These are phyloP conservation scores for Earliella scabrosa DNA, from an alignment of 1,284 basidiomycete genomes.

Conservation along the genomic window DNA sequence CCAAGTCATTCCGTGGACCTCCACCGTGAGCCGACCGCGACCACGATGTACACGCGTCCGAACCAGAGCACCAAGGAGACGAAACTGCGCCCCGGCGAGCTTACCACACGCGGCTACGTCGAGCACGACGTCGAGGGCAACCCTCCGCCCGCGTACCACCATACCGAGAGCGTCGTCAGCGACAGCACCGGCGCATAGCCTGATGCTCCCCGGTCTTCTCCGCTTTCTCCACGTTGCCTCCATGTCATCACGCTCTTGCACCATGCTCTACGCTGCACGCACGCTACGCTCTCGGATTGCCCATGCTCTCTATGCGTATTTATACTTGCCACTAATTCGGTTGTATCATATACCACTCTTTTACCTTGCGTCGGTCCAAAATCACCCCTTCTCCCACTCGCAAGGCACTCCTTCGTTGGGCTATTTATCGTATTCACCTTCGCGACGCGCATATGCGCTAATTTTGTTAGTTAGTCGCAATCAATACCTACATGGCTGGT, in stretches of 20 bases:
- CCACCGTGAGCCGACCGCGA: constrained; percentile 15
- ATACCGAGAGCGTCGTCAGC: constrained; percentile 20
- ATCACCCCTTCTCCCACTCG: not conserved
- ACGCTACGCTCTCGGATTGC: constrained; percentile 14
- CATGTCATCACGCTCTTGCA: constrained; percentile 9
- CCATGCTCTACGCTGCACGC: constrained; percentile 16
- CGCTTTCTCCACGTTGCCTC: not conserved
- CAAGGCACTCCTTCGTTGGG: not conserved
- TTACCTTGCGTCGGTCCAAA: not conserved
- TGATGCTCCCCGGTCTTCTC: not conserved
- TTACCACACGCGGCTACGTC: constrained; percentile 34
- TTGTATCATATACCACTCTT: constrained; percentile 3
- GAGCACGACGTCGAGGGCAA: constrained; percentile 30
- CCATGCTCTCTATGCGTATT: constrained; percentile 24
- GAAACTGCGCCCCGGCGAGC: constrained; percentile 29
- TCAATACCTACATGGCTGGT: not conserved
- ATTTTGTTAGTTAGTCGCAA: constrained; percentile 2
- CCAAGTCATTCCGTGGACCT: constrained; percentile 18
- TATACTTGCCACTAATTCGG: constrained; percentile 7
- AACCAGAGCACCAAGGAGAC: constrained; percentile 23
- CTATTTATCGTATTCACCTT: constrained; percentile 18
- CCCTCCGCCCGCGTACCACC: constrained; percentile 33
- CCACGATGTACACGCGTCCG: constrained; percentile 19
- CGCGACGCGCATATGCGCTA: constrained; percentile 15
- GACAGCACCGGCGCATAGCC: constrained; percentile 11